phyloP scores from a whole-genome alignment of 345 rosid genomes.

The Euphorbia tirucalli region DNA sequence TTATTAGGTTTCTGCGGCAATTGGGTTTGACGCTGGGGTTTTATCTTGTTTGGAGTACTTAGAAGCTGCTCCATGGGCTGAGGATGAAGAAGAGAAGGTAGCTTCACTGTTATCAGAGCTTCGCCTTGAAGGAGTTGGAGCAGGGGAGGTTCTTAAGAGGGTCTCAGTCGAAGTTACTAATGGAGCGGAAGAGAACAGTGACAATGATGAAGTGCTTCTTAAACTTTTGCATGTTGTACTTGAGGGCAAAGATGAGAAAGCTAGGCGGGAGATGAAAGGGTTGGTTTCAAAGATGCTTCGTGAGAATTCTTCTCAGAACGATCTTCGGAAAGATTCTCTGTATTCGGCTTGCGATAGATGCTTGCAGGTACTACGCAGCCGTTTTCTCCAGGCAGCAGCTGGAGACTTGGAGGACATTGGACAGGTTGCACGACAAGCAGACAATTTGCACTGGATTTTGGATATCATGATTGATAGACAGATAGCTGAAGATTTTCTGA shows the following conservation, averaged over 20 bases:
- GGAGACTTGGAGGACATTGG: conserved; percentile 59
- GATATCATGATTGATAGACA: conserved; percentile 92
- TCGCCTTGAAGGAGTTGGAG: conserved; percentile 85
- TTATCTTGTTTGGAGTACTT: conserved; percentile 90
- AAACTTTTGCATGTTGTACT: conserved; percentile 89
- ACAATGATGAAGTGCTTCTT: conserved; percentile 72
- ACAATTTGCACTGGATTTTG: conserved; percentile 90
- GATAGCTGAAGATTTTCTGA: conserved; percentile 84
- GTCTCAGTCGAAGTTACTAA: conserved; percentile 65
- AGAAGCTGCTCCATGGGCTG: conserved; percentile 99
- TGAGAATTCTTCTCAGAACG: conserved; percentile 86
- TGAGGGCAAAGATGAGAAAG: conserved; percentile 95
- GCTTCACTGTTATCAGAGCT: conserved; percentile 81
- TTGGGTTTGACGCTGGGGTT: conserved; percentile 97
- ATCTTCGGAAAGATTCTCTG: conserved; percentile 81
- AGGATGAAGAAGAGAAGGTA: conserved; percentile 94
- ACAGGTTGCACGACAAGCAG: conserved; percentile 91
- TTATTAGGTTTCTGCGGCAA: conserved; percentile 85
- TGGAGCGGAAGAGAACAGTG: conserved; percentile 50
- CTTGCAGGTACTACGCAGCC: conserved; percentile 59
- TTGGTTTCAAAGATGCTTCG: conserved; percentile 91
- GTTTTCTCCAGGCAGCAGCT: conserved; percentile 65
- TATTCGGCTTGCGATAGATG: conserved; percentile 83
- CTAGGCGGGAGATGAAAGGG: conserved; percentile 96
- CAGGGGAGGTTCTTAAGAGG: conserved; percentile 90